These are phyloP conservation scores for Aphanomyces invadans DNA, from an alignment of 352 stramenopile genomes.

Conservation along the genomic window DNA sequence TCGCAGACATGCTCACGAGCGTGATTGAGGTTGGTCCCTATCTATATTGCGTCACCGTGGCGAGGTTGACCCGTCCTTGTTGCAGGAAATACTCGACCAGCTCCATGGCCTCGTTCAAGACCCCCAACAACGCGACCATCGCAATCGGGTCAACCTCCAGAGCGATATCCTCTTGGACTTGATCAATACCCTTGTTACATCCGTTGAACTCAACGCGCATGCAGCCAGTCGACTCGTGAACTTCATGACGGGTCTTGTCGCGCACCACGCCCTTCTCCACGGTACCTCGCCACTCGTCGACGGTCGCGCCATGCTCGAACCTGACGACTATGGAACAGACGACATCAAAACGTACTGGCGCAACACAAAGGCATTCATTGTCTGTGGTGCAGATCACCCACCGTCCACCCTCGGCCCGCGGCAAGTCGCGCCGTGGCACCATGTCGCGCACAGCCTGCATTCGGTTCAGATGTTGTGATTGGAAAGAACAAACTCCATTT, in stretches of 20 bases:
- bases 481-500: not conserved
- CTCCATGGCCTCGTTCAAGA: not conserved
- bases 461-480: not conserved
- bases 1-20: constrained; percentile 40
- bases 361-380: constrained; percentile 1
- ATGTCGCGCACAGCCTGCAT: not conserved
- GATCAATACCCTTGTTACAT: constrained; percentile 41
- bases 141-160: constrained; percentile 30
- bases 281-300: not conserved
- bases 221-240: not conserved
- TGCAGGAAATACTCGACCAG: not conserved
- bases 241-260: constrained; percentile 14
- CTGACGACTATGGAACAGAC: not conserved
- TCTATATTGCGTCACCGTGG: constrained; percentile 8
- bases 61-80: not conserved
- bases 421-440: not conserved
- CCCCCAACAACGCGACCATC: not conserved
- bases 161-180: constrained; percentile 57
- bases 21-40: constrained; percentile 48
- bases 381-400: not conserved
- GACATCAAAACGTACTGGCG: constrained; percentile 12
- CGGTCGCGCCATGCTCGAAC: not conserved
- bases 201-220: constrained; percentile 25
- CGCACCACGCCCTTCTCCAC: constrained; percentile 10
- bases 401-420: not conserved